A percentile compares a stretch with the other conserved stretches of the same genome.
Conservation (phyloP, 108 stramenopile species). For the Skeletonema menzelii region DNA sequence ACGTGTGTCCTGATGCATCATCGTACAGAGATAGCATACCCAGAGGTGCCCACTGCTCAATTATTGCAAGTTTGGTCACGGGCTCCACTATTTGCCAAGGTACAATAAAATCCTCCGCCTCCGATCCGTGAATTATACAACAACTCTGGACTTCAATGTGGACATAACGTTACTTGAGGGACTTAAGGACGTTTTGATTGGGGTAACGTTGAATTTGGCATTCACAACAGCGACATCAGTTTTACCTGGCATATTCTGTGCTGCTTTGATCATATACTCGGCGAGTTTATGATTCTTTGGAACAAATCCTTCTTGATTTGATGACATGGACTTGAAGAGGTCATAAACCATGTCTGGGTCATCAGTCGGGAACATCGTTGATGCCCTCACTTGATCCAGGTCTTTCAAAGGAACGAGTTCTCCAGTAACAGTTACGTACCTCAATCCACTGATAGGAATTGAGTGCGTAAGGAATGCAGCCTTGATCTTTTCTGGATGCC, state of each 20-base stretch:
- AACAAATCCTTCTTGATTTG: slow-evolving; percentile 10
- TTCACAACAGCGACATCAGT: slow-evolving; percentile 15
- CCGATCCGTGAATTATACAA: slow-evolving; percentile 31
- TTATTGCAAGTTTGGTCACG: slow-evolving; percentile 22
- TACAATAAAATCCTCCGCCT: slow-evolving; percentile 10
- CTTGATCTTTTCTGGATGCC: slow-evolving; percentile 17
- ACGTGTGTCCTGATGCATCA: slow-evolving; percentile 19
- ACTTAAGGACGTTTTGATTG: slow-evolving; percentile 20
- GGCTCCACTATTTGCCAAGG: slow-evolving; percentile 12
- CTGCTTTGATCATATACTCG: slow-evolving; percentile 11
- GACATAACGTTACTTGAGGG: slow-evolving; percentile 8
- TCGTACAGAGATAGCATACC: slow-evolving; percentile 23
- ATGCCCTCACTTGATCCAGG: neutral
- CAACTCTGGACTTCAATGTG: slow-evolving; percentile 20
- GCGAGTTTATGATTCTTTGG: slow-evolving; percentile 7
- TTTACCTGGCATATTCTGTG: slow-evolving; percentile 15
- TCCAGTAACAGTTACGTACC: neutral
- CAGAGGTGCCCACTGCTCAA: slow-evolving; percentile 22
- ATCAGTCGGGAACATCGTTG: neutral
- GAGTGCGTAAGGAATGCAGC: slow-evolving; percentile 38
- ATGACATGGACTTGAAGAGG: slow-evolving; percentile 17
- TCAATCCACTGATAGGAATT: slow-evolving; percentile 16
- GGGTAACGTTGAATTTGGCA: slow-evolving; percentile 25
- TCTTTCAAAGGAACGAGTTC: neutral
- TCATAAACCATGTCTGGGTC: slow-evolving; percentile 16